Conservation (phyloP, 257 asterid genomes). For the Ocimum tenuiflorum region DNA sequence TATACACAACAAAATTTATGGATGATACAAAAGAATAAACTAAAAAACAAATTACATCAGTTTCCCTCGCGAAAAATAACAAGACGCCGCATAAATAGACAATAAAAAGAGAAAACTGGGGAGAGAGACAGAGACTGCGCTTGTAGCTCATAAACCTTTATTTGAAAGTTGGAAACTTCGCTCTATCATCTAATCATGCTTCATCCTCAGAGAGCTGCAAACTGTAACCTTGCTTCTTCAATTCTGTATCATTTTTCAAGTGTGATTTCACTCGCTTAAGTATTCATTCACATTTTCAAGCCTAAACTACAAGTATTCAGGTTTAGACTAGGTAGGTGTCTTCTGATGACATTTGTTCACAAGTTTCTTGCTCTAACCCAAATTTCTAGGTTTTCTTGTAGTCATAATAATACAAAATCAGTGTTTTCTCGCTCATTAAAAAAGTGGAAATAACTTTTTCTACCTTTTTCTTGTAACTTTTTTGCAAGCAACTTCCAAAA, state of each 20-base stretch:
- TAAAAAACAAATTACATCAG: neutral
- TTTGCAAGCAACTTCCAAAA: too few relatives aligned
- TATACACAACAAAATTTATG: too few relatives aligned
- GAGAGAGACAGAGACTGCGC: neutral
- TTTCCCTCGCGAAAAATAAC: neutral
- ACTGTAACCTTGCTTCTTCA: conserved; percentile 62
- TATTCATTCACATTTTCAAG: neutral
- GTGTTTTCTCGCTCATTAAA: too few relatives aligned
- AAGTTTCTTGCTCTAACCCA: neutral
- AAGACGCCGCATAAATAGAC: neutral
- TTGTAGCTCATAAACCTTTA: too few relatives aligned
- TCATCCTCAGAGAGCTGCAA: conserved; percentile 68
- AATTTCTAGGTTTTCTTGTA: neutral
- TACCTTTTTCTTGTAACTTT: too few relatives aligned
- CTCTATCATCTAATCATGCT: conserved; percentile 18
- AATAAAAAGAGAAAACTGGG: neutral
- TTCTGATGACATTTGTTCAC: too few relatives aligned
- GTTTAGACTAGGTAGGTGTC: too few relatives aligned
- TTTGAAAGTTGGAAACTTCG: neutral
- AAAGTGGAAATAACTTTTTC: too few relatives aligned
- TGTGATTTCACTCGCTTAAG: neutral
- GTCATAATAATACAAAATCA: neutral
- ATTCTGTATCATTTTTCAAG: conserved; percentile 41
- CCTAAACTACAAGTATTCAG: too few relatives aligned
- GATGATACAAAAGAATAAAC: too few relatives aligned